Evolutionary conservation across 164 flowering plant species (phyloP), one percentile per base, ranked within the genome.

Genomic region (Piper betle): DNA sequence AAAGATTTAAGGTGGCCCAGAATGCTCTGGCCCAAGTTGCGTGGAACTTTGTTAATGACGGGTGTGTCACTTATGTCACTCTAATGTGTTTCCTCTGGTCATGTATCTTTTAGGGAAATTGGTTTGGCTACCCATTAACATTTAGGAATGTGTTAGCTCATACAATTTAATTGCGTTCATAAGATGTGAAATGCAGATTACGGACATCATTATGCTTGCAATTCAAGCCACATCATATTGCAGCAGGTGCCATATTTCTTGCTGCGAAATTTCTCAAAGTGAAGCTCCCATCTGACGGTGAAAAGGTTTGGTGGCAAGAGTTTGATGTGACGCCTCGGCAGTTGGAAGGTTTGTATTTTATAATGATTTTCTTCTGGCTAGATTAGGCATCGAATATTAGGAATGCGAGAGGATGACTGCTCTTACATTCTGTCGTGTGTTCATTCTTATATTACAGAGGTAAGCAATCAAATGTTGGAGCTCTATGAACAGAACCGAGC

Each of bases 51-150:
- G 33, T 25, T 25, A 25, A 25, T 2, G 33, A 25, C 33, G 33
- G 33, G 33, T 25, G 33, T 25, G 92, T 84, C 60, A 92, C 96
- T 3, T 86, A 88, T 74, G 83, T 86, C 60, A 84, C 90, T 13
- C 86, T 88, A 56, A 86, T 82, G 54, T 90, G 81, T 57, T 88
- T 90, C 48, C 81, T 83, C 66, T 84, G 84, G 81, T 92, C 96
- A 42, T 86, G 92, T 92, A 86, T 86, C 72, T 86, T 86, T 76
- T 88, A 86, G 46, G 86, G 84, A 72, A 90, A 84, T 77, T 88
- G 96, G 96, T 88, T 81, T 65, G 83, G 37, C 59, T 65, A 8
- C 39, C 59, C 58, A 61, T 42, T 43, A 40, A 55, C 33, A 20
- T 11, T 19, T 56, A 19, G 20, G 4, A 37, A 33, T 6, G 4